Conservation (phyloP, 2,329 filamentous ascomycete genomes). For the Colletotrichum graminicola region DNA sequence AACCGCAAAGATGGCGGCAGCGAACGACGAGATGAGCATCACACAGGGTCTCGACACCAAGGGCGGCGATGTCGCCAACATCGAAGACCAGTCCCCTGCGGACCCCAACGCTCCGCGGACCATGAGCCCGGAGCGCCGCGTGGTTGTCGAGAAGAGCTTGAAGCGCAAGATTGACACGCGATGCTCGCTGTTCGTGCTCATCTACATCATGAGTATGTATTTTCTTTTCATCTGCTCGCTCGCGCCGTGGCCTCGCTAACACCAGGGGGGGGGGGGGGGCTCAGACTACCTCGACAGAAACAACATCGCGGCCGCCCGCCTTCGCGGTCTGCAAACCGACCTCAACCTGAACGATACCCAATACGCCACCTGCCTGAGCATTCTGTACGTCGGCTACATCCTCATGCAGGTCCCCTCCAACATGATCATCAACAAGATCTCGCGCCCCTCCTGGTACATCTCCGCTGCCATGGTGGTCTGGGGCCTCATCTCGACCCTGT, state of each 20-base stretch:
- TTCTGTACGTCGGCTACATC: conserved; percentile 76
- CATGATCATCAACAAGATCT: conserved; percentile 68
- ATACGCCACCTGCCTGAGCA: conserved; percentile 73
- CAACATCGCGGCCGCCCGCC: conserved; percentile 75
- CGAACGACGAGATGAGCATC: conserved; percentile 31
- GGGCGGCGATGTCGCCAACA: conserved; percentile 23
- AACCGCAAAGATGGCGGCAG: conserved; percentile 33
- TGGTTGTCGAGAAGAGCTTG: conserved; percentile 71
- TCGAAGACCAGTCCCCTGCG: conserved; percentile 20
- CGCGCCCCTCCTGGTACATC: conserved; percentile 65
- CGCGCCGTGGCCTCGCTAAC: conserved; percentile 55
- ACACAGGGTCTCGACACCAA: conserved; percentile 20
- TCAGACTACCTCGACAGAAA: conserved; percentile 74
- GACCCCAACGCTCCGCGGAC: conserved; percentile 32
- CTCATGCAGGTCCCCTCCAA: conserved; percentile 73
- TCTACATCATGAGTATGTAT: conserved; percentile 70
- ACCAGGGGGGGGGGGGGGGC: conserved; percentile 57
- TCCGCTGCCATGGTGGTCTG: conserved; percentile 67
- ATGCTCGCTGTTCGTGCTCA: conserved; percentile 76
- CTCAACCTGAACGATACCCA: conserved; percentile 67
- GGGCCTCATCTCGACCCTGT: conserved; percentile 71
- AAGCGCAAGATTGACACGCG: conserved; percentile 78
- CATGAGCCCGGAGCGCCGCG: conserved; percentile 62
- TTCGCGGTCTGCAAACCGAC: conserved; percentile 74
- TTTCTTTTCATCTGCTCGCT: background rate